A percentile compares a stretch with the other conserved stretches of the same genome.
phyloP scores from a whole-genome alignment of 768 basidiomycete species.

The Kwoniella shandongensis region DNA sequence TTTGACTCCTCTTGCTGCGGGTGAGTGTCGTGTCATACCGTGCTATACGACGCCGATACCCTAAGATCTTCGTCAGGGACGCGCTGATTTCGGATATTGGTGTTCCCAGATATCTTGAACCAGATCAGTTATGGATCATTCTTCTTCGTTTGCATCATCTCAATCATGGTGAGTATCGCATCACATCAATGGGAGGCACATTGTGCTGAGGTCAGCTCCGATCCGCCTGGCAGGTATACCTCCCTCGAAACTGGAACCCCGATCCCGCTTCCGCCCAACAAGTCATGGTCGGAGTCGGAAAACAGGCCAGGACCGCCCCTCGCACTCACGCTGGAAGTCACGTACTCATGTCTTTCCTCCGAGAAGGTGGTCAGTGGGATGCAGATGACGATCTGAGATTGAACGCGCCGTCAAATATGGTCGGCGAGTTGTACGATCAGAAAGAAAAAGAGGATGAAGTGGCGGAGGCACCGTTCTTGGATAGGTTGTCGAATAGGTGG shows the following conservation, averaged over 20 bases:
- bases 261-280: slow-evolving; percentile 8
- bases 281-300: slow-evolving; percentile 35
- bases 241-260: slow-evolving; percentile 26
- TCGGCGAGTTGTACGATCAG: too few species aligned
- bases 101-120: slow-evolving; percentile 17
- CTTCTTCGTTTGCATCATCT: slow-evolving; percentile 32
- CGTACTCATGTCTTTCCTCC: slow-evolving; percentile 34
- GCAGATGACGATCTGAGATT: slow-evolving; percentile 29
- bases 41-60: background rate
- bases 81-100: background rate
- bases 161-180: slow-evolving; percentile 12
- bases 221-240: slow-evolving; percentile 36
- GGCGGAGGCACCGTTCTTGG: too few species aligned
- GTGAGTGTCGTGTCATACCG: slow-evolving; percentile 5
- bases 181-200: too few species aligned
- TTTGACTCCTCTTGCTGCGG: slow-evolving; percentile 10
- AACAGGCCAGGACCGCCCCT: background rate
- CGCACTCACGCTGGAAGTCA: slow-evolving; percentile 14
- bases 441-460: too few species aligned
- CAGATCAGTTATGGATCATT: slow-evolving; percentile 21
- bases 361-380: slow-evolving; percentile 46
- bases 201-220: background rate
- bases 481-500: background rate
- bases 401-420: background rate
- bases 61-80: background rate